Conservation (phyloP, 768 basidiomycete genomes). For the Lactarius indigo region DNA sequence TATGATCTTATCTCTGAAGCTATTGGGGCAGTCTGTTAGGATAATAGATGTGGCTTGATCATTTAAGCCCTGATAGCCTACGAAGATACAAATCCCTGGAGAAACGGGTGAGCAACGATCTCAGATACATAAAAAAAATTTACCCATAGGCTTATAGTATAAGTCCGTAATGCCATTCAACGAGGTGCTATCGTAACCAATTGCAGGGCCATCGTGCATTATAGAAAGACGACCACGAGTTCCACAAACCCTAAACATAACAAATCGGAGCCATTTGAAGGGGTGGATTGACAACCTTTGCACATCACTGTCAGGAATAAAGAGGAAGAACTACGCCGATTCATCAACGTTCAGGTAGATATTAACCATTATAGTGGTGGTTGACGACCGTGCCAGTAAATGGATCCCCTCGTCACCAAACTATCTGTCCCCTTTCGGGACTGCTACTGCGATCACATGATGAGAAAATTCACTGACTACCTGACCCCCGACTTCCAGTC, state of each 20-base stretch:
- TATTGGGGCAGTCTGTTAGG: neutral
- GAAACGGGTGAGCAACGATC: neutral
- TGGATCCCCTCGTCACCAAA: too few relatives aligned
- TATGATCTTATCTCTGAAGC: neutral
- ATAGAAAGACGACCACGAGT: neutral
- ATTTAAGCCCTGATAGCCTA: neutral
- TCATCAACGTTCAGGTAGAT: neutral
- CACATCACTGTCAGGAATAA: neutral
- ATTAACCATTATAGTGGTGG: neutral
- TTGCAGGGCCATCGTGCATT: neutral
- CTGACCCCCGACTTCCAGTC: too few relatives aligned
- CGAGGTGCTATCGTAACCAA: neutral
- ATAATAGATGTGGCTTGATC: neutral
- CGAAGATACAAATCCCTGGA: neutral
- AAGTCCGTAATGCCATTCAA: neutral
- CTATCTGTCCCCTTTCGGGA: too few relatives aligned
- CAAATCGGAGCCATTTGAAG: neutral
- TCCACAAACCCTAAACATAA: constrained; percentile 7
- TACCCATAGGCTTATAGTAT: constrained; percentile 6
- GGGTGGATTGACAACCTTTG: neutral
- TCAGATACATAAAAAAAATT: neutral
- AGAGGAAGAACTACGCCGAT: neutral
- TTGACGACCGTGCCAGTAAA: too few relatives aligned
- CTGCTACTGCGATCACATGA: too few relatives aligned
- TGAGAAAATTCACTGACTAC: too few relatives aligned